Evolutionary conservation across 2,329 filamentous ascomycete genomes (phyloP), one percentile per base, ranked within the genome.

Genomic region (Lecanicillium sp.): DNA sequence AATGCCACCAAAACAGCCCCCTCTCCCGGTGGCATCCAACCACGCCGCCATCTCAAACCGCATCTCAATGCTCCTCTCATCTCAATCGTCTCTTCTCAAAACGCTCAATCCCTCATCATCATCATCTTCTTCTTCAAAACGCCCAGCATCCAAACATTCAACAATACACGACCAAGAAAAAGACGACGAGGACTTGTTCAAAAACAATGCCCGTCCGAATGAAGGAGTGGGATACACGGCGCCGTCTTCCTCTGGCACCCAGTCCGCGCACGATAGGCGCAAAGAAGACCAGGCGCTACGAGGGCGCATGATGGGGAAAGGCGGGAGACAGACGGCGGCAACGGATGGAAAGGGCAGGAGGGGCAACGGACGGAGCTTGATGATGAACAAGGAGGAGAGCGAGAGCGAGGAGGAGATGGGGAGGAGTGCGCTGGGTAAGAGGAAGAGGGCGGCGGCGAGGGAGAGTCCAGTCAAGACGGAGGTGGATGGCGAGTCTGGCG

Each of bases 191-290:
- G 53, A 58, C 37, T 35, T 56, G 20, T 44, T 48, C 8, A 45
- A 45, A 4, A 43, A 32, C 33, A 18, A 37, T 9, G 22, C 46
- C 19, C 45, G 47, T 28, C 53, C 54, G 28, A 67, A 66, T 48
- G 56, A 60, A 17, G 68, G 67, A 27, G 47, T 70, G 9, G 67
- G 67, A 8, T 67, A 62, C 49, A 50, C 55, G 4, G 17, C 33
- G 3, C 36, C 35, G n/a, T n/a, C n/a, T 4, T 7, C 8, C 33
- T 12, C 25, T 15, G 6, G 40, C 6, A 6, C 22, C 7, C 37
- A 6, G 52, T 50, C 13, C 37, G 49, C 18, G 38, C 48, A 50
- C 22, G 49, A 48, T 12, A 47, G 51, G 38, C 40, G 46, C 3
- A 50, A 48, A 17, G 48, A 52, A 37, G 52, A 58, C 40, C 51